Conservation (phyloP, 257 asterid species). For the Forsythia viridissima region DNA sequence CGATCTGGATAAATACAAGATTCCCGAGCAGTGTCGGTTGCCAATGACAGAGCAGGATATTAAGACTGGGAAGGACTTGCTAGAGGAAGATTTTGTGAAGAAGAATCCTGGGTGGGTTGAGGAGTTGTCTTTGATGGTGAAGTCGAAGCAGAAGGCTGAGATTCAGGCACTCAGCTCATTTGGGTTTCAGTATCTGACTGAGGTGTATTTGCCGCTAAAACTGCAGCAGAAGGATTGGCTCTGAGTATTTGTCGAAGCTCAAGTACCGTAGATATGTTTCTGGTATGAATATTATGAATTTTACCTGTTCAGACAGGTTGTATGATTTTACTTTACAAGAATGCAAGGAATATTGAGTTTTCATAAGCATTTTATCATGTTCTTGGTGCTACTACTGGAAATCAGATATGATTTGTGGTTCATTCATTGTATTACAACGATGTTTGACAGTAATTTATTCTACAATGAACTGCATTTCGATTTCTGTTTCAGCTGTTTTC, state of each 20-base stretch:
- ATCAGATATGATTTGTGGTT: neutral
- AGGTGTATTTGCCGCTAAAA: conserved; percentile 87
- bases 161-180: conserved; percentile 92
- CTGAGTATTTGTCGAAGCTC: conserved; percentile 28
- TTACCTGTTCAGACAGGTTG: neutral
- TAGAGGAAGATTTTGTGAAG: conserved; percentile 97
- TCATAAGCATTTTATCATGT: neutral
- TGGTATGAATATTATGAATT: neutral
- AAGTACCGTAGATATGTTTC: neutral
- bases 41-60: conserved; percentile 92
- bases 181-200: conserved; percentile 88
- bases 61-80: conserved; percentile 80
- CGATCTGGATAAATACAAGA: conserved; percentile 78
- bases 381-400: neutral
- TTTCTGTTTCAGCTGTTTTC: neutral
- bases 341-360: neutral
- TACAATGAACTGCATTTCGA: neutral
- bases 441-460: neutral
- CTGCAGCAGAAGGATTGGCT: conserved; percentile 93
- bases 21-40: conserved; percentile 85
- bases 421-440: neutral
- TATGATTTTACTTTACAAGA: neutral
- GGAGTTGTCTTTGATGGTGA: conserved; percentile 88
- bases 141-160: conserved; percentile 90
- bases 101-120: conserved; percentile 94